A percentile compares a stretch with the other conserved stretches of the same genome.
phyloP scores from a whole-genome alignment of 352 stramenopile species.

The Phytophthora europaea region DNA sequence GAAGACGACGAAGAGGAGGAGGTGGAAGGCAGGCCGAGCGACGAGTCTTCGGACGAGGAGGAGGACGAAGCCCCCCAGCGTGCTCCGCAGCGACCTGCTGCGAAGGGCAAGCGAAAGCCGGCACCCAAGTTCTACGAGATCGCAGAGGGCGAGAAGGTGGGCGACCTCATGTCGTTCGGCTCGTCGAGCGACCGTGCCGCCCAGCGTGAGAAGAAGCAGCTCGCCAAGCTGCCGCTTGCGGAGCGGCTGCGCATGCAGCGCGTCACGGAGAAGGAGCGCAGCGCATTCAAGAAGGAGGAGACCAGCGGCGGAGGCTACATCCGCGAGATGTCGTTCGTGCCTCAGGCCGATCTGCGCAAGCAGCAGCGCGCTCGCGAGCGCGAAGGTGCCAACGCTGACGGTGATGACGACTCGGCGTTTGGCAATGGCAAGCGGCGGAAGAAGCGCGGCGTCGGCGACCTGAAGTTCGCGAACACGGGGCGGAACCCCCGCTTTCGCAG shows the following conservation, averaged over 20 bases:
- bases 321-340: constrained; percentile 86
- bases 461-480: constrained; percentile 65
- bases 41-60: constrained; percentile 76
- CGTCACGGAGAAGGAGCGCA: constrained; percentile 78
- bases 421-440: constrained; percentile 62
- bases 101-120: constrained; percentile 50
- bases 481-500: constrained; percentile 66
- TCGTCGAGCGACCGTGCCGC: constrained; percentile 69
- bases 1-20: constrained; percentile 70
- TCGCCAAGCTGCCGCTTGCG: constrained; percentile 83
- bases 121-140: constrained; percentile 90
- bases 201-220: constrained; percentile 84
- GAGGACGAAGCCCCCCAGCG: constrained; percentile 34
- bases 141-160: constrained; percentile 82
- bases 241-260: constrained; percentile 82
- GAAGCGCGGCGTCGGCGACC: constrained; percentile 83
- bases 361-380: constrained; percentile 56
- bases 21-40: constrained; percentile 66
- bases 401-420: constrained; percentile 35
- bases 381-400: constrained; percentile 19
- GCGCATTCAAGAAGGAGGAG: constrained; percentile 88
- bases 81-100: constrained; percentile 9
- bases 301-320: constrained; percentile 78
- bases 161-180: constrained; percentile 83
- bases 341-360: constrained; percentile 65